A percentile compares a stretch with the other conserved stretches of the same genome.
phyloP scores from a whole-genome alignment of 108 stramenopile genomes.

The Nitzschia inconspicua region DNA sequence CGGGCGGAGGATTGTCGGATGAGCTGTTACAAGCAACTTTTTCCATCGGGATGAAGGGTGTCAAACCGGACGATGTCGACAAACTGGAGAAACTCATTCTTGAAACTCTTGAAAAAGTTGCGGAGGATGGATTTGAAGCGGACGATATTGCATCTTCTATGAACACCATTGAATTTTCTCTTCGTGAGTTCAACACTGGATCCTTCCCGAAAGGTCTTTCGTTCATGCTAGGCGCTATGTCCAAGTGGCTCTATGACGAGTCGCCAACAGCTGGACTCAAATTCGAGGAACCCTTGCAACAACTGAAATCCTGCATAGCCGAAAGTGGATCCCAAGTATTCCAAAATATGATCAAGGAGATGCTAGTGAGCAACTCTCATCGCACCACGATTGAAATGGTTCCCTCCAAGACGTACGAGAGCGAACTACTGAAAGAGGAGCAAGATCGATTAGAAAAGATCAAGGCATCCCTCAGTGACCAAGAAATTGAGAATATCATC shows the following conservation, averaged over 20 bases:
- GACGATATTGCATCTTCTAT: conserved; percentile 89
- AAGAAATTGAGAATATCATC: conserved; percentile 80
- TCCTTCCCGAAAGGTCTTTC: conserved; percentile 93
- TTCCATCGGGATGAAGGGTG: conserved; percentile 90
- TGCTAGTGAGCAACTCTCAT: conserved; percentile 88
- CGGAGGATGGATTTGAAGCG: conserved; percentile 85
- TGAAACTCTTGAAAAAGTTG: conserved; percentile 76
- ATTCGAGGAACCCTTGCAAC: conserved; percentile 87
- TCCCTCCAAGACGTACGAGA: conserved; percentile 87
- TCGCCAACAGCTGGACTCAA: conserved; percentile 84
- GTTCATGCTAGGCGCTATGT: conserved; percentile 95
- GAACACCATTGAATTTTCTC: conserved; percentile 93
- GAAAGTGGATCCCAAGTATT: conserved; percentile 79
- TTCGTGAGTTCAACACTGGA: conserved; percentile 98
- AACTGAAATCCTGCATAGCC: conserved; percentile 85
- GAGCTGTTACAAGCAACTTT: conserved; percentile 93
- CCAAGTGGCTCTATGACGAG: conserved; percentile 92
- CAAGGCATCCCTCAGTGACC: conserved; percentile 75
- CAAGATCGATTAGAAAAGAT: conserved; percentile 70
- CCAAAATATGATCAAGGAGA: conserved; percentile 75
- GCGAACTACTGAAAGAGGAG: conserved; percentile 74
- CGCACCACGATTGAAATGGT: conserved; percentile 89
- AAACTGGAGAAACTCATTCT: conserved; percentile 81
- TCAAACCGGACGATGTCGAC: conserved; percentile 67
- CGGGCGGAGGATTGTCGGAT: conserved; percentile 91